Conservation (phyloP, 345 rosid genomes). For the Ailanthus altissimus region DNA sequence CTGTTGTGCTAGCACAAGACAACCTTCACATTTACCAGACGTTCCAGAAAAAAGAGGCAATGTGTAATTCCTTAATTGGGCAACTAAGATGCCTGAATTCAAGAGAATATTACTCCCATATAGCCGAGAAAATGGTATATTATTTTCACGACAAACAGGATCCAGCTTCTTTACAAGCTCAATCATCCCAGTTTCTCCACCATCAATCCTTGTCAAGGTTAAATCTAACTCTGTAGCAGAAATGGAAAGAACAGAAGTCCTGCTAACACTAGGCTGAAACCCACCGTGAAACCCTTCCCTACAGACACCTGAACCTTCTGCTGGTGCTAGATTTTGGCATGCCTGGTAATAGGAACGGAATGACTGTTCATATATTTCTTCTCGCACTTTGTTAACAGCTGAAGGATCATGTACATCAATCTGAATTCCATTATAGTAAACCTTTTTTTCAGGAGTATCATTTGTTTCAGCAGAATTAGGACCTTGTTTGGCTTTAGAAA, state of each 20-base stretch:
- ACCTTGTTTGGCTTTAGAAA: constrained; percentile 43
- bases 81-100: constrained; percentile 58
- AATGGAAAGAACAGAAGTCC: constrained; percentile 78
- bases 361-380: constrained; percentile 65
- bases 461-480: constrained; percentile 52
- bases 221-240: constrained; percentile 85
- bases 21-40: constrained; percentile 85
- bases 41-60: constrained; percentile 81
- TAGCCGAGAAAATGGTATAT: constrained; percentile 89
- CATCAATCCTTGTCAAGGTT: constrained; percentile 71
- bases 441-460: constrained; percentile 54
- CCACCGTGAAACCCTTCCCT: constrained; percentile 86
- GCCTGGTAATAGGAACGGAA: constrained; percentile 85
- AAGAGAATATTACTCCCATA: constrained; percentile 78
- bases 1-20: constrained; percentile 92
- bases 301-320: constrained; percentile 88
- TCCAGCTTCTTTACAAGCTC: constrained; percentile 79
- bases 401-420: constrained; percentile 62
- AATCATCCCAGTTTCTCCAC: constrained; percentile 90
- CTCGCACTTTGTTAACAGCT: constrained; percentile 58
- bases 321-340: constrained; percentile 67
- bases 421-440: constrained; percentile 60
- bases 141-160: constrained; percentile 64
- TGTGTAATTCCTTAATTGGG: constrained; percentile 80
- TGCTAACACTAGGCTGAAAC: constrained; percentile 70